Base-by-base conservation (phyloP, 1,284 basidiomycete genomes). In the Earliella scabrosa region DNA sequence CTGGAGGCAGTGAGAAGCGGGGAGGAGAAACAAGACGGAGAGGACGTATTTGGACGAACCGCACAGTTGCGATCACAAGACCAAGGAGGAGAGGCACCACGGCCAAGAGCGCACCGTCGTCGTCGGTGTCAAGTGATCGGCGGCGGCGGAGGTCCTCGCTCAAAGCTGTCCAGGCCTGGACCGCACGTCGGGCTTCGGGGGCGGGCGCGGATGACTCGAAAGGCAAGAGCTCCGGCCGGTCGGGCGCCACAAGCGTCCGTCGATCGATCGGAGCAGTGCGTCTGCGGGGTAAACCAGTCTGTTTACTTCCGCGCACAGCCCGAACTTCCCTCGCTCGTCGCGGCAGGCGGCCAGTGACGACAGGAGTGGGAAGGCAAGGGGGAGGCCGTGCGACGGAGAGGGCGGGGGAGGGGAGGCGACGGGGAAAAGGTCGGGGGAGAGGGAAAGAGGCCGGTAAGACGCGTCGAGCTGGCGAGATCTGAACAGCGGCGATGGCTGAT, bases 401-500 rank as follows among this genome's bases (percentile, higher is more conserved):
- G 35, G 39, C 21, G 41, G 18, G 31, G 47, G 45, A 26, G 48
- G 34, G 21, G 32, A 23, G 45, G 53, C 24, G 44, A 36, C 27
- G 40, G 60, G 60, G 35, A 52, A 48, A 59, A 56, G 43, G 49
- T 52, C 56, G 60, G 60, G n/a, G n/a, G 45, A 48, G 40, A 38
- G 27, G 41, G 35, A 32, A 34, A 31, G 36, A 46, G 56, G 46
- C 44, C 47, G 59, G 45, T 21, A n/a, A 20, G 56, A 52, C 54
- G 56, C 47, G 60, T 55, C 34, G 31, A 35, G 41, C 36, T 13
- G 18, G 45, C 50, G 38, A 58, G 55, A 59, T 59, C 56, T 52
- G 51, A 48, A 44, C 43, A 26, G 56, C 48, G 57, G 54, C 54
- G 60, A 62, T 59, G 49, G 29, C 39, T 58, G 52, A 55, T 57